Evolutionary conservation across 257 asterid species (phyloP), one percentile per base, ranked within the genome.

Genomic region (Knoxia roxburghii): DNA sequence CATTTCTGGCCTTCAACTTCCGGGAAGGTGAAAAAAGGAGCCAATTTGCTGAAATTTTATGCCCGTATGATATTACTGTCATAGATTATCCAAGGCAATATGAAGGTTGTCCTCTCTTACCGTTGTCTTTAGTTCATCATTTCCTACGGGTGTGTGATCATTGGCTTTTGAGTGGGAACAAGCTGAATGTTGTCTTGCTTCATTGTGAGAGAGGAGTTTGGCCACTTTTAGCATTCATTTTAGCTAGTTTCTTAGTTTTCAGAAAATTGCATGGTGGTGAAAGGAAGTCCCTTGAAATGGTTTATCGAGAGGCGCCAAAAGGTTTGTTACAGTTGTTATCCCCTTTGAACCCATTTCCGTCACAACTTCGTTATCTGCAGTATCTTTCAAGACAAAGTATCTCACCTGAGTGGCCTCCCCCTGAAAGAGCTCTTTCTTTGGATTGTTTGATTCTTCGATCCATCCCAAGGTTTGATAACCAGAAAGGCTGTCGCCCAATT

Each of bases 171-270:
- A 73, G 75, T 59, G 91, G 81, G 68, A 88, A 83, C 73, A 80
- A 82, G 72, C 97, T 86, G 65, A 93, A 93, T 71, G 84, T 93
- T 60, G 87, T 93, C 80, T 82, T 93, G 82, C 83, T 93, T 64
- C 99, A 93, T 60, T 93, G 99, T 73, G 99, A 93, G 76, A 83
- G 97, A 81, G 97, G 99, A 55, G 96, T 95, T 37, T 93, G 99
- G 97, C 84, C 91, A 32, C 85, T 93, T 64, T 76, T 93, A 33
- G 95, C 96, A 29, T 90, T 90, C 76, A 84, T 90, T 45, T 79
- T 93, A 70, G 82, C 99, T 73, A 86, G 97, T 81, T 90, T 88
- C 85, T 81, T 90, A 83, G 84, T 90, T 81, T 86, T 79, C 77
- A 86, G 90, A 81, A 93, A 93, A 80, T 76, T 86, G 80, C 95